Conservation (phyloP, 2,329 filamentous ascomycete species). For the Fusarium sterilihyphosum region DNA sequence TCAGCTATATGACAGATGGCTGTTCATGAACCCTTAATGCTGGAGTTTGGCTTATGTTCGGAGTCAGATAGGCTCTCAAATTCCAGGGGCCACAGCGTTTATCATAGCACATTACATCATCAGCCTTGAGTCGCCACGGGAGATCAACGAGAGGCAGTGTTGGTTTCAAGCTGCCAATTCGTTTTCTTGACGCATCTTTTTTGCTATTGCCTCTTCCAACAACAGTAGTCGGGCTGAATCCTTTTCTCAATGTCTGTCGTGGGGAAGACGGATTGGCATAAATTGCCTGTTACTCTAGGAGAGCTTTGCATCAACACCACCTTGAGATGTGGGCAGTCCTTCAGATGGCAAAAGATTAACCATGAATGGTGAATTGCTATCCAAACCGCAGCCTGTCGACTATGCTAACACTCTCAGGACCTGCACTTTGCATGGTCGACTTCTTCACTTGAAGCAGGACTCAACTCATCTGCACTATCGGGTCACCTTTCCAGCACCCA, state of each 20-base stretch:
- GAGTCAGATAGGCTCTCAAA: background rate
- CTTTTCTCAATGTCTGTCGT: conserved; percentile 49
- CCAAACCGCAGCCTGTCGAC: background rate
- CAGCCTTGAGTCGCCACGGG: conserved; percentile 1
- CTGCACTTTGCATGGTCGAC: conserved; percentile 85
- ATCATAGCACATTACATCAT: conserved; percentile 19
- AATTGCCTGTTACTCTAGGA: conserved; percentile 80
- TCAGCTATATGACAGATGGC: background rate
- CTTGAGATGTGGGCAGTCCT: conserved; percentile 93
- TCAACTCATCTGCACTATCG: conserved; percentile 81
- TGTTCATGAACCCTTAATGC: background rate
- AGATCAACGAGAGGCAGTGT: background rate
- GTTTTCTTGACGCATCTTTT: background rate
- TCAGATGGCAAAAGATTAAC: conserved; percentile 88
- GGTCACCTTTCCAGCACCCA: conserved; percentile 65
- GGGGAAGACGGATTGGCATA: conserved; percentile 82
- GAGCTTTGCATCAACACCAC: conserved; percentile 97
- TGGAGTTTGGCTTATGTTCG: background rate
- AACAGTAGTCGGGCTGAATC: background rate
- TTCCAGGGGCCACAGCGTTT: conserved; percentile 1
- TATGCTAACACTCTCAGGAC: conserved; percentile 61
- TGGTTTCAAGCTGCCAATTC: background rate
- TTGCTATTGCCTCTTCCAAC: background rate
- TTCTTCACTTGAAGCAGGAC: conserved; percentile 88
- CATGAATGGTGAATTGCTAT: conserved; percentile 76